Percentiles rank a stretch among this genome's conserved stretches.
Evolutionary conservation across 768 basidiomycete genomes (phyloP).

Genomic region (Fomitopsis serialis): DNA sequence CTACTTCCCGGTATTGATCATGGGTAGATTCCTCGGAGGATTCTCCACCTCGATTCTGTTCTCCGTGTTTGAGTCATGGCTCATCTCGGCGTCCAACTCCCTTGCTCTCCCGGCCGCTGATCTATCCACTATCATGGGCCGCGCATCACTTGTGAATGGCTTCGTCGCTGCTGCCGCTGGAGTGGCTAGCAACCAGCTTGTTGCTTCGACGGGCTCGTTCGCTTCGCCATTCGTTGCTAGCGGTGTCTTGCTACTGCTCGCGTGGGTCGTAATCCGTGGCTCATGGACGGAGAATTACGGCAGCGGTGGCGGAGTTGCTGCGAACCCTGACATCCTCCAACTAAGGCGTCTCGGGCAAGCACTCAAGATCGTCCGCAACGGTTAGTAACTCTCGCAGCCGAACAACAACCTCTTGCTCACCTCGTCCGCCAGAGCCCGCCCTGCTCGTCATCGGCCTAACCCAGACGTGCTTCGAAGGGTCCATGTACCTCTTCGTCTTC

Average conservation of each 20-base stretch:
- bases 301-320: constrained; percentile 24
- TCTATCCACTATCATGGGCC: constrained; percentile 65
- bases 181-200: constrained; percentile 60
- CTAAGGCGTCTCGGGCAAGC: constrained; percentile 48
- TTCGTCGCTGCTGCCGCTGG: constrained; percentile 67
- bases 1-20: constrained; percentile 50
- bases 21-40: constrained; percentile 64
- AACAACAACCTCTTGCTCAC: not conserved
- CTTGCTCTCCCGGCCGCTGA: constrained; percentile 48
- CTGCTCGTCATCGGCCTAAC: constrained; percentile 64
- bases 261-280: constrained; percentile 49
- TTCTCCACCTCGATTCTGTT: constrained; percentile 72
- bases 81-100: constrained; percentile 55
- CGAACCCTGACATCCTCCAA: constrained; percentile 35
- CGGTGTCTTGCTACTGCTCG: constrained; percentile 46
- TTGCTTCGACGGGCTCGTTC: constrained; percentile 45
- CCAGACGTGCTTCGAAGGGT: constrained; percentile 80
- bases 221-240: constrained; percentile 65
- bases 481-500: constrained; percentile 84
- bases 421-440: constrained; percentile 41
- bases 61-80: constrained; percentile 75
- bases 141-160: constrained; percentile 69
- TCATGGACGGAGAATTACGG: constrained; percentile 74
- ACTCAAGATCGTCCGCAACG: constrained; percentile 49
- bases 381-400: constrained; percentile 23